Evolutionary conservation across 2,329 filamentous ascomycete genomes (phyloP).

Genomic region (Phialophora expanda): DNA sequence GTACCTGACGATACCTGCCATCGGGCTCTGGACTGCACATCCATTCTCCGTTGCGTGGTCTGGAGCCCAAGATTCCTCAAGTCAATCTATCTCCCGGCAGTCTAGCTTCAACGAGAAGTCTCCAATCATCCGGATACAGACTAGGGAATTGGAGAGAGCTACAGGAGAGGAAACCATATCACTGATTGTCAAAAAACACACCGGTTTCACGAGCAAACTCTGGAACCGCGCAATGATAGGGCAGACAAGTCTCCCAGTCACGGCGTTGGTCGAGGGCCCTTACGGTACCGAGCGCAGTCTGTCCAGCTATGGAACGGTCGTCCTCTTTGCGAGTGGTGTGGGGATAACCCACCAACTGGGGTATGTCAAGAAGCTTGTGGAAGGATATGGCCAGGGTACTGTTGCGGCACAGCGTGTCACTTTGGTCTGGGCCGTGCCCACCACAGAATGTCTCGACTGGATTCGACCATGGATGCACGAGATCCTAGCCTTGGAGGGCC

Average conservation of each 20-base stretch:
- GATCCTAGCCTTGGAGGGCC: conserved; percentile 78
- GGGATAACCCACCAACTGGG: conserved; percentile 96
- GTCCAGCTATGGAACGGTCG: conserved; percentile 87
- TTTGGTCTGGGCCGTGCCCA: conserved; percentile 91
- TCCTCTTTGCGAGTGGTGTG: conserved; percentile 89
- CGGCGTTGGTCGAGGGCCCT: conserved; percentile 84
- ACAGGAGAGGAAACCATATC: conserved; percentile 66
- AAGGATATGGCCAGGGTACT: conserved; percentile 70
- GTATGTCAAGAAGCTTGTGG: conserved; percentile 77
- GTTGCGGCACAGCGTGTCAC: conserved; percentile 81
- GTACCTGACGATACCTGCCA: conserved; percentile 71
- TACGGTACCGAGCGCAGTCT: conserved; percentile 84
- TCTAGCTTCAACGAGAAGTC: conserved; percentile 35
- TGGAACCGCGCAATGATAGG: conserved; percentile 69
- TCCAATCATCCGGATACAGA: conserved; percentile 49
- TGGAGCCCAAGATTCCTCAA: conserved; percentile 58
- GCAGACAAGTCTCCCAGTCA: conserved; percentile 63
- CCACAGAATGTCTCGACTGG: conserved; percentile 89
- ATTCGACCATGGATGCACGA: conserved; percentile 82
- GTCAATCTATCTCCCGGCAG: conserved; percentile 22
- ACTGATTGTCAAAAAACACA: conserved; percentile 84
- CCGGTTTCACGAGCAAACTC: conserved; percentile 83
- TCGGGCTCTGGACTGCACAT: conserved; percentile 74
- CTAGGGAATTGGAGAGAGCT: conserved; percentile 57
- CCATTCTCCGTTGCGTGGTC: conserved; percentile 81